Evolutionary conservation across 805 yeast genomes (phyloP), one percentile per base, ranked within the genome.

Genomic region (Candida succiphila): DNA sequence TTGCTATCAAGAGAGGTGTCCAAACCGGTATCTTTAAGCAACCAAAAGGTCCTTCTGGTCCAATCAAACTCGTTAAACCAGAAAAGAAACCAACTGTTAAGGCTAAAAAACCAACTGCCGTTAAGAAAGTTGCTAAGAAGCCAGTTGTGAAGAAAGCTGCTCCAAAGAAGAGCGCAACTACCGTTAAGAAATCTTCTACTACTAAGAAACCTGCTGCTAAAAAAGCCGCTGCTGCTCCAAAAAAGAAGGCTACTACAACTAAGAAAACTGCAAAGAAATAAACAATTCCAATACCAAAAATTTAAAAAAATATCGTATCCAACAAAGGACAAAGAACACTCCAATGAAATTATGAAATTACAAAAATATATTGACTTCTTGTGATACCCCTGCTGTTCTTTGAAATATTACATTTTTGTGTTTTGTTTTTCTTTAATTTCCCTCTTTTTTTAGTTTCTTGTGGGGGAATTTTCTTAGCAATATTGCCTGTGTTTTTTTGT

Each of bases 31-130:
- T 72, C 33, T 82, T 85, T 44, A 54, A 69, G 30, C 94, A 83
- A 61, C 94, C 94, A 54, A 84, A 85, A 63, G 95, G 95, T 31
- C 79, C 95, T 15, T 77, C 94, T 10, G 95, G 94, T 32, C 84
- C 94, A 30, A 73, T 84, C 43, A 83, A 84, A 60, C 56, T 80
- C 40, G 66, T 62, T 51, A 73, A 72, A 62, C 56, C 61, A 47
- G 47, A 58, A 24, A 45, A 53, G 37, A 50, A 54, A 39, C 48
- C 46, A 27, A 48, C 51, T 16, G 55, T 39, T 17, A 38, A 52
- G 16, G 49, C 49, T 43, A 45, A 35, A 42, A 54, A 48, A 41
- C 49, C 57, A 24, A 48, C 56, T 27, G 39, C 54, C 21, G 49
- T 46, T 49, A 53, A 55, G 44, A 31, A 43, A 16, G 39, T 41